Evolutionary conservation across 202 grass and related monocot genomes (phyloP).

Genomic region (Hordeum pubiflorum): DNA sequence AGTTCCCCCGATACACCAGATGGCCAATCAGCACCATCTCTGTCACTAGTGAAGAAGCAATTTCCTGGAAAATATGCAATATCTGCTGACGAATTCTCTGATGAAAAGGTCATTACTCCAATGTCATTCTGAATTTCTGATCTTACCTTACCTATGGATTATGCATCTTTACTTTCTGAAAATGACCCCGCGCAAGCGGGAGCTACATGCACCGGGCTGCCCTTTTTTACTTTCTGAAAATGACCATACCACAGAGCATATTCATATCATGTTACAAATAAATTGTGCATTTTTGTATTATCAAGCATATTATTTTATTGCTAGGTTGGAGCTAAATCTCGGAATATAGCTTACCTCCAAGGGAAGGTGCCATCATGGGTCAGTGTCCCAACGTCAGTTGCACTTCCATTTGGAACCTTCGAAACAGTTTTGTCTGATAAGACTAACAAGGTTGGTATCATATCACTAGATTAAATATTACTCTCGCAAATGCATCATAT

Average conservation of each 20-base stretch:
- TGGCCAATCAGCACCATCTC: constrained; percentile 39
- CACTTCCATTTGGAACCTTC: constrained; percentile 86
- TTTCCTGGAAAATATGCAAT: constrained; percentile 91
- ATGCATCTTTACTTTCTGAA: neutral
- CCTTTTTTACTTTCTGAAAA: constrained; percentile 14
- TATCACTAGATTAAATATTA: neutral
- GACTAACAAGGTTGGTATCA: constrained; percentile 51
- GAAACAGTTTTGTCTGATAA: constrained; percentile 74
- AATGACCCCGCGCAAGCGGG: too few species aligned
- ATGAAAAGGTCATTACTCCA: constrained; percentile 55
- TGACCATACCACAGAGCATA: neutral
- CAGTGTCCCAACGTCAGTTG: constrained; percentile 81
- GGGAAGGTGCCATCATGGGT: constrained; percentile 89
- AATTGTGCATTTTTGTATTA: neutral
- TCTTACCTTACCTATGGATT: neutral
- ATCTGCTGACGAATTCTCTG: constrained; percentile 84
- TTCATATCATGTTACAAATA: neutral
- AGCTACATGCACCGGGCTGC: too few species aligned
- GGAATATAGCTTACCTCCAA: constrained; percentile 82
- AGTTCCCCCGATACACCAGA: constrained; percentile 36
- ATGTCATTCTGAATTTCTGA: neutral
- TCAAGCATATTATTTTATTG: constrained; percentile 29
- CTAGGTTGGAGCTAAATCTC: constrained; percentile 92
- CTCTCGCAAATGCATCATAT: neutral
- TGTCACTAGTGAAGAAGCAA: constrained; percentile 73